These are phyloP conservation scores for Geosmithia putterillii DNA, from an alignment of 2,329 filamentous ascomycete species.

Conservation along the genomic window DNA sequence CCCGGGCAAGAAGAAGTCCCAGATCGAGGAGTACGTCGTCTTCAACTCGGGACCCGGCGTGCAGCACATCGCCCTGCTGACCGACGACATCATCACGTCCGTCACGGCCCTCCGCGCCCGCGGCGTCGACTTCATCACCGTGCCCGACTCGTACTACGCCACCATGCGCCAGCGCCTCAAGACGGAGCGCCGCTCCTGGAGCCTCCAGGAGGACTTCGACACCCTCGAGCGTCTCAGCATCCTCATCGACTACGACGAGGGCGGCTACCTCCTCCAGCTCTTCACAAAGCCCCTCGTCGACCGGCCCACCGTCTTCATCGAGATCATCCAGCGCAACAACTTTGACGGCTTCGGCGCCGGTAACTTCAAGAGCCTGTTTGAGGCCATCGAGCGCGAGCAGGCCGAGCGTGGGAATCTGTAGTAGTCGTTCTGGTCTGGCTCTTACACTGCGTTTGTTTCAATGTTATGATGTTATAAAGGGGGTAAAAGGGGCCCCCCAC, in stretches of 20 bases:
- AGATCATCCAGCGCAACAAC: slow-evolving; percentile 87
- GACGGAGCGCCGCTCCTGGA: slow-evolving; percentile 45
- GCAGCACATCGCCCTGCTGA: slow-evolving; percentile 85
- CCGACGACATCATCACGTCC: slow-evolving; percentile 62
- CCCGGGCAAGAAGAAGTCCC: slow-evolving; percentile 75
- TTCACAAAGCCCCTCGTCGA: slow-evolving; percentile 88
- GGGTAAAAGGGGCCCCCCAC: not conserved
- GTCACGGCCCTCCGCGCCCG: slow-evolving; percentile 72
- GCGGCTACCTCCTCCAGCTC: slow-evolving; percentile 66
- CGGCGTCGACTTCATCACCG: slow-evolving; percentile 85
- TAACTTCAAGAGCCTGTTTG: slow-evolving; percentile 91
- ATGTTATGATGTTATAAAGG: too few species aligned
- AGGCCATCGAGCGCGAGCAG: slow-evolving; percentile 92
- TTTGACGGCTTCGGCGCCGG: slow-evolving; percentile 90
- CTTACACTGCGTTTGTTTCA: not conserved
- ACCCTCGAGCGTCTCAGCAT: slow-evolving; percentile 69
- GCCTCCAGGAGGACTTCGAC: slow-evolving; percentile 69
- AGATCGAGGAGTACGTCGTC: slow-evolving; percentile 87
- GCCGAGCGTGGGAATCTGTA: slow-evolving; percentile 75
- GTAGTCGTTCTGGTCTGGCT: too few species aligned
- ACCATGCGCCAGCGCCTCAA: slow-evolving; percentile 63
- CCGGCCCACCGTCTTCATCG: slow-evolving; percentile 86
- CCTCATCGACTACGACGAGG: slow-evolving; percentile 89
- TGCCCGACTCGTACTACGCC: slow-evolving; percentile 78
- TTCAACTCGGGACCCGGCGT: slow-evolving; percentile 87